Evolutionary conservation across 1,284 basidiomycete species (phyloP).

Genomic region (Laetiporus sulphureus): DNA sequence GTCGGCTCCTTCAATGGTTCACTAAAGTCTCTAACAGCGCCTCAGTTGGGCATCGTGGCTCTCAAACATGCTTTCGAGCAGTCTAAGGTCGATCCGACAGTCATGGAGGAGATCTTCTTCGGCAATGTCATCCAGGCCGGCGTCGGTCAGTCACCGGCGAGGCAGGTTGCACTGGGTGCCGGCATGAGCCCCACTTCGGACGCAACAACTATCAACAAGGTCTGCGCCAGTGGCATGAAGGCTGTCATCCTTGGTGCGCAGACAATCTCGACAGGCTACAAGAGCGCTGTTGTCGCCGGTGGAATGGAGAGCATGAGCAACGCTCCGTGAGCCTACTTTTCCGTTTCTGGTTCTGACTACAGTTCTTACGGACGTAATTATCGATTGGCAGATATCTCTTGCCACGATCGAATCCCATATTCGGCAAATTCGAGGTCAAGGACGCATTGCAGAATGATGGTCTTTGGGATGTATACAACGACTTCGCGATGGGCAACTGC

Average conservation of each 20-base stretch:
- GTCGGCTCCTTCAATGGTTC: conserved; percentile 90
- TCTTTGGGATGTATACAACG: conserved; percentile 94
- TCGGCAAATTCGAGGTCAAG: conserved; percentile 83
- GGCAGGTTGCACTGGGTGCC: conserved; percentile 87
- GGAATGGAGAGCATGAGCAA: conserved; percentile 99
- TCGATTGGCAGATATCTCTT: conserved; percentile 70
- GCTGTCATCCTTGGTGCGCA: conserved; percentile 91
- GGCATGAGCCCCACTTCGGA: conserved; percentile 85
- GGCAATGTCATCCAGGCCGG: conserved; percentile 97
- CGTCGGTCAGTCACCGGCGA: conserved; percentile 90
- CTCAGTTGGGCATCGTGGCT: conserved; percentile 85
- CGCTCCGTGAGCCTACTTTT: conserved; percentile 64
- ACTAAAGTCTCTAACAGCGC: conserved; percentile 85
- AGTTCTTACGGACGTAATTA: too few relatives aligned
- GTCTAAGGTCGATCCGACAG: conserved; percentile 73
- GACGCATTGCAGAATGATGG: conserved; percentile 93
- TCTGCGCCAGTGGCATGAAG: conserved; percentile 96
- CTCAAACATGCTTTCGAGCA: conserved; percentile 87
- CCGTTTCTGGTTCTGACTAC: too few relatives aligned
- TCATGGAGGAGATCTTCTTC: conserved; percentile 93
- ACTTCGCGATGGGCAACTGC: conserved; percentile 95
- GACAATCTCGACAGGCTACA: conserved; percentile 83
- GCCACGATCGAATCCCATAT: conserved; percentile 82
- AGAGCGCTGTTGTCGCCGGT: conserved; percentile 85
- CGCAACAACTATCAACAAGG: conserved; percentile 98